Percentiles rank a stretch among this genome's conserved stretches.
phyloP scores from a whole-genome alignment of 1,284 basidiomycete species.

The Pholiota adiposa region DNA sequence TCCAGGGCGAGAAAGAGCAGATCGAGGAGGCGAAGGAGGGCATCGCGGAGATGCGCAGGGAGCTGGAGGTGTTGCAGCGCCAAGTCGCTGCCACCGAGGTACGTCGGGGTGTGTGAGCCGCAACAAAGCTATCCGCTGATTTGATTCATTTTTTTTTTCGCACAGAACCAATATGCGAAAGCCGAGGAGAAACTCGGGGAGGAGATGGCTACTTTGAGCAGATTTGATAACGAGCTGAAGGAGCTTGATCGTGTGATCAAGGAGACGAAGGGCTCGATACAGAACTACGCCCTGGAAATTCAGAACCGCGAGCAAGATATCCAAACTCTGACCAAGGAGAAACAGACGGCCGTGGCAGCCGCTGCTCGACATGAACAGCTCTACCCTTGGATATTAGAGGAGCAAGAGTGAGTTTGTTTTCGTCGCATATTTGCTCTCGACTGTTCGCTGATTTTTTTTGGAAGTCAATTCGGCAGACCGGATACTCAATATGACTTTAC shows the following conservation, averaged over 20 bases:
- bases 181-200: constrained; percentile 77
- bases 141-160: neutral
- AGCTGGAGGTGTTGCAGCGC: constrained; percentile 63
- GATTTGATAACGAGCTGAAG: constrained; percentile 88
- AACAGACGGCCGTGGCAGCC: constrained; percentile 44
- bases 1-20: constrained; percentile 61
- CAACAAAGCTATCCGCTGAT: neutral
- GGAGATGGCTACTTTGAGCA: constrained; percentile 84
- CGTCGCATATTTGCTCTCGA: neutral
- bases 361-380: constrained; percentile 77
- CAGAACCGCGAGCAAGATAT: constrained; percentile 63
- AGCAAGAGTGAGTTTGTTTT: constrained; percentile 69
- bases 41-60: constrained; percentile 63
- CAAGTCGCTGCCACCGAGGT: constrained; percentile 63
- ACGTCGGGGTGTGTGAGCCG: constrained; percentile 15
- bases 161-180: constrained; percentile 61
- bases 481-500: constrained; percentile 88
- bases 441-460: neutral
- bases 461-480: constrained; percentile 79
- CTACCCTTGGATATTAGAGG: constrained; percentile 88
- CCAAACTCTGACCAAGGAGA: constrained; percentile 57
- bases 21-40: constrained; percentile 65
- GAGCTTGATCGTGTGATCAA: constrained; percentile 84
- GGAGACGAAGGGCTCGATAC: constrained; percentile 77
- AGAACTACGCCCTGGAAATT: constrained; percentile 73